Conservation (phyloP, 208 protist genomes). For the Ichthyophonus hoferi region DNA sequence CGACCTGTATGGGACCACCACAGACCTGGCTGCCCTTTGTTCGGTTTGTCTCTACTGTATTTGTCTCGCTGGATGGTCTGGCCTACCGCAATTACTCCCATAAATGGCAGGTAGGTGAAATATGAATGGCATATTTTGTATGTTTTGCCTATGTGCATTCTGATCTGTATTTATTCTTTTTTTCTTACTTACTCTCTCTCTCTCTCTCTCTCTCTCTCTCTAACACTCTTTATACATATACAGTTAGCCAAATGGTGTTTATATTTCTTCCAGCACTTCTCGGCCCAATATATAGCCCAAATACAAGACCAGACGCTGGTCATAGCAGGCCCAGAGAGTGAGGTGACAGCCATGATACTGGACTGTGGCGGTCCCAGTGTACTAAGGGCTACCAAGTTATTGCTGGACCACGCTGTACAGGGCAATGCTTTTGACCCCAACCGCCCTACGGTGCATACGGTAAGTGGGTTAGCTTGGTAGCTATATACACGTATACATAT, state of each 20-base stretch:
- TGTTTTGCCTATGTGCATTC: too few species aligned
- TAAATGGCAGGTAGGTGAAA: neutral
- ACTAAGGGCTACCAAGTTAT: neutral
- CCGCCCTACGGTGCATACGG: too few species aligned
- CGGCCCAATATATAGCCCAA: too few species aligned
- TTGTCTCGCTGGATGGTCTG: neutral
- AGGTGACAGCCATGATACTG: neutral
- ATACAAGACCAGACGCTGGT: too few species aligned
- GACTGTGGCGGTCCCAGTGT: neutral
- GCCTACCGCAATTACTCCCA: neutral
- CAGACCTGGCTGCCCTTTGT: neutral
- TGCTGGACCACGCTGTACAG: neutral
- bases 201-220: neutral
- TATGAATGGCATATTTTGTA: too few species aligned
- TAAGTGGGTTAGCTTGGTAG: too few species aligned
- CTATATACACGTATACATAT: too few species aligned
- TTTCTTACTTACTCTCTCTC: neutral
- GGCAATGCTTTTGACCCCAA: too few species aligned
- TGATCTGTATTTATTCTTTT: neutral
- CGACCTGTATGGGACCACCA: neutral
- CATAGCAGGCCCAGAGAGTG: too few species aligned
- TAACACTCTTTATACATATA: neutral
- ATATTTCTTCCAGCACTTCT: neutral
- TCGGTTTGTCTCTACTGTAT: neutral
- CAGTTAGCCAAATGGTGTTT: neutral